Evolutionary conservation across 495 filamentous ascomycete genomes (phyloP), one percentile per base, ranked within the genome.

Genomic region (Thermothielavioides terrestris): DNA sequence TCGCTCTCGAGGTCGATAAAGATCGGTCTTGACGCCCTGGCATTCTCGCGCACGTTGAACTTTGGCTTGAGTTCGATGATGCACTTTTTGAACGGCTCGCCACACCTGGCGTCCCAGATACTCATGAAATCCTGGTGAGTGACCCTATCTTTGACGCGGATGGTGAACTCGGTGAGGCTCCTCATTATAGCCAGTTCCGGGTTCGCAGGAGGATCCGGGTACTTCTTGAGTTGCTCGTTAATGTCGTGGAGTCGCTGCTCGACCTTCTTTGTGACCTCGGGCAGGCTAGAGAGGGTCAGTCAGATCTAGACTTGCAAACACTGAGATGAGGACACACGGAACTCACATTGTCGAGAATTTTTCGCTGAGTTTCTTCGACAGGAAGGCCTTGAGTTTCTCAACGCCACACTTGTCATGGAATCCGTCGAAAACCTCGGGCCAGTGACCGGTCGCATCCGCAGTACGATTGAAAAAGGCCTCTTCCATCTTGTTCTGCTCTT

Each of bases 331-430:
- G 8, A 36, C 1, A 8, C 4, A 27, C 9, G 18, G 11, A 7
- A 58, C 64, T 59, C 61, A 77, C 76, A 67, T 71, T 25, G 64
- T 70, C 4, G 72, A 59, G n/a, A 86, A 84, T 35, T 82, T 74
- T 1, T 69, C 60, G 2, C 76, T 74, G 0, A 87, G 64, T 4
- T 75, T 62, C 15, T 62, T 48, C 0, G 81, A 84, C 0, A 88
- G 60, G 0, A 74, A 73, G 0, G 67, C 50, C 40, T 78, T 78
- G 0, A 87, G 63, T 3, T 73, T 68, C 1, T 71, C 67, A 0
- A 81, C 80, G 0, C 85, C 85, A 41, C 81, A 82, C 2, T 75
- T 73, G 6, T 77, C 56, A 2, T 65, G 56, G 53, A 78, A 83
- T 0, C 50, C 4, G 0, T 60, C 53, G 17, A 85, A 75, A 0